phyloP scores from a whole-genome alignment of 2,329 filamentous ascomycete genomes.

The Colletotrichum costaricense region DNA sequence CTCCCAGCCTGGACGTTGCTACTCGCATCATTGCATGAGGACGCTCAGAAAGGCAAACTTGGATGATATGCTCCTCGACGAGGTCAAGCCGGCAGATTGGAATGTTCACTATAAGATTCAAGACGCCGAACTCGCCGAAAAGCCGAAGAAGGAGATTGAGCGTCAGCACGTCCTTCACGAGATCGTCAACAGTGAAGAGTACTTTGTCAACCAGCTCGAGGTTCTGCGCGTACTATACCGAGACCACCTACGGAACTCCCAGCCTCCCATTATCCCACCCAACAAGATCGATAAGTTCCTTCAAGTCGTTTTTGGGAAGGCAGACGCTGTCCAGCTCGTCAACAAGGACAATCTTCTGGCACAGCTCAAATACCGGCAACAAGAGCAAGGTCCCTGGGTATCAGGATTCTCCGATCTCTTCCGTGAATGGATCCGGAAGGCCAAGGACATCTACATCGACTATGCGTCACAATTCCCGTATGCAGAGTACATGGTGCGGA shows the following conservation, averaged over 20 bases:
- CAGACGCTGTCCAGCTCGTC: constrained; percentile 87
- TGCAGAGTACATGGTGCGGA: constrained; percentile 84
- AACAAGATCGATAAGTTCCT: constrained; percentile 85
- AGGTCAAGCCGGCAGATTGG: constrained; percentile 85
- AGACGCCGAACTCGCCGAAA: constrained; percentile 78
- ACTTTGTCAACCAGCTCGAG: constrained; percentile 89
- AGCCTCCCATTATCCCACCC: constrained; percentile 84
- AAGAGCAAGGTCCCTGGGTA: constrained; percentile 96
- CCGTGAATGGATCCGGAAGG: constrained; percentile 97
- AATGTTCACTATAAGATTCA: constrained; percentile 87
- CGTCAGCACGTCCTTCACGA: constrained; percentile 96
- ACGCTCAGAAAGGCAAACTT: constrained; percentile 96
- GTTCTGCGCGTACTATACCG: constrained; percentile 88
- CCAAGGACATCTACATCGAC: constrained; percentile 87
- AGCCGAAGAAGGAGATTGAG: constrained; percentile 87
- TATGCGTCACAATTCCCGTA: constrained; percentile 90
- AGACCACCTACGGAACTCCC: constrained; percentile 77
- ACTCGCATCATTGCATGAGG: constrained; percentile 92
- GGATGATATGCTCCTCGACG: constrained; percentile 76
- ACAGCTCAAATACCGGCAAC: constrained; percentile 95
- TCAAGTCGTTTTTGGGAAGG: constrained; percentile 87
- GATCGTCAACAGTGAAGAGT: constrained; percentile 92
- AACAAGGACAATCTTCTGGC: constrained; percentile 94
- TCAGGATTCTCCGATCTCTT: constrained; percentile 96
- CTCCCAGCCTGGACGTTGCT: constrained; percentile 78